Conservation (phyloP, 2,329 filamentous ascomycete species). For the Exophiala aquamarina region DNA sequence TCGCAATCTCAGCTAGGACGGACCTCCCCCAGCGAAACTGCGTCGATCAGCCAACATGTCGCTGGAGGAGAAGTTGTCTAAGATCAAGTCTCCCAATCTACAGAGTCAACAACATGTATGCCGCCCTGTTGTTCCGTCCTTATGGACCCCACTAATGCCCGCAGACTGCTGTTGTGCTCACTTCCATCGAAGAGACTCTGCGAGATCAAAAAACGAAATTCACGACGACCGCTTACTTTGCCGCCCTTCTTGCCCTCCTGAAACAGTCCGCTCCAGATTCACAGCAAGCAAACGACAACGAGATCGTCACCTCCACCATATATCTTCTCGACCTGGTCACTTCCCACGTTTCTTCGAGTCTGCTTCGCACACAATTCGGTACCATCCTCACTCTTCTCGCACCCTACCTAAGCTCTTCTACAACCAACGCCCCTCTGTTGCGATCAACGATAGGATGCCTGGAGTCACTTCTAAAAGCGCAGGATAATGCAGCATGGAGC, state of each 20-base stretch:
- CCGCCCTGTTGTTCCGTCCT: conserved; percentile 13
- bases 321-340: conserved; percentile 95
- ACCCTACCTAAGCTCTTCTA: conserved; percentile 74
- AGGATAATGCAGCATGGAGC: conserved; percentile 86
- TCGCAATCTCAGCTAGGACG: not conserved
- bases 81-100: conserved; percentile 94
- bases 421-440: conserved; percentile 83
- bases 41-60: conserved; percentile 31
- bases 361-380: conserved; percentile 91
- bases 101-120: conserved; percentile 90
- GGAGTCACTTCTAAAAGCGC: conserved; percentile 84
- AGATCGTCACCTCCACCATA: conserved; percentile 80
- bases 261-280: conserved; percentile 68
- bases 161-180: conserved; percentile 80
- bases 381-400: conserved; percentile 86
- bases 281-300: conserved; percentile 71
- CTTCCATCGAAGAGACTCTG: conserved; percentile 89
- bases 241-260: conserved; percentile 86
- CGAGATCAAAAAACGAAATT: conserved; percentile 80
- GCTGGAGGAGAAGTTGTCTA: conserved; percentile 89
- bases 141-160: conserved; percentile 15
- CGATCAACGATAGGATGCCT: conserved; percentile 88
- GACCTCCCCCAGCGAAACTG: not conserved
- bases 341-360: conserved; percentile 76
- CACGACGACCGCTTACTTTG: conserved; percentile 90